These are phyloP conservation scores for Cytidiella melzeri DNA, from an alignment of 768 basidiomycete genomes.

Conservation along the genomic window DNA sequence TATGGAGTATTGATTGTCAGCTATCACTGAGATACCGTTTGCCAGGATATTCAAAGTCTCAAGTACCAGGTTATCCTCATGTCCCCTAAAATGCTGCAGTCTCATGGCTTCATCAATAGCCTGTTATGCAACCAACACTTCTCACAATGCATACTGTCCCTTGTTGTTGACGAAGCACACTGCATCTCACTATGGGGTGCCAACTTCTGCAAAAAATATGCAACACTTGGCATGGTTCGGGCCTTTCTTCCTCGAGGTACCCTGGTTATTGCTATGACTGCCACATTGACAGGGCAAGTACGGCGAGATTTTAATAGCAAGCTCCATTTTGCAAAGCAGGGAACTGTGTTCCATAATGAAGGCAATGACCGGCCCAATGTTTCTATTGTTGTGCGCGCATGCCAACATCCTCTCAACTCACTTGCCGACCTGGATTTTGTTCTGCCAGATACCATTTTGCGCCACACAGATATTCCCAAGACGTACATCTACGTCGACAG, in stretches of 20 bases:
- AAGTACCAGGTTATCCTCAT: constrained; percentile 22
- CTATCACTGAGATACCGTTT: neutral
- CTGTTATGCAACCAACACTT: constrained; percentile 21
- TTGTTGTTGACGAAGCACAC: constrained; percentile 27
- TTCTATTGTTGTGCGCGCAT: constrained; percentile 20
- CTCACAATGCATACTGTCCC: constrained; percentile 13
- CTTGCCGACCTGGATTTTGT: constrained; percentile 23
- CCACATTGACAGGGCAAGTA: constrained; percentile 16
- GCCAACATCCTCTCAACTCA: constrained; percentile 17
- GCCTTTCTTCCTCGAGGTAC: constrained; percentile 19
- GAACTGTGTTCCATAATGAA: constrained; percentile 3
- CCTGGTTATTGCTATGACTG: constrained; percentile 19
- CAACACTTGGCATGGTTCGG: constrained; percentile 16
- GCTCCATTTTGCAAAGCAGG: constrained; percentile 10
- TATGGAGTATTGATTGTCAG: neutral
- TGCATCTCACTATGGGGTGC: constrained; percentile 28
- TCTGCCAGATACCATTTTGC: constrained; percentile 5
- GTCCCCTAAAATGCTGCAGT: constrained; percentile 27
- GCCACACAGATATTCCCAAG: constrained; percentile 16
- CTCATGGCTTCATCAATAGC: constrained; percentile 17
- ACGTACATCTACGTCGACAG: constrained; percentile 22
- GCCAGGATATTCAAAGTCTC: constrained; percentile 11
- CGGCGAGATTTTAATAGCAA: constrained; percentile 13
- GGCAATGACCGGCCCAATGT: constrained; percentile 25
- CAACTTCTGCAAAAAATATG: constrained; percentile 24